Evolutionary conservation across 306 rosid species (phyloP).

Genomic region (Vachellia collinsii): DNA sequence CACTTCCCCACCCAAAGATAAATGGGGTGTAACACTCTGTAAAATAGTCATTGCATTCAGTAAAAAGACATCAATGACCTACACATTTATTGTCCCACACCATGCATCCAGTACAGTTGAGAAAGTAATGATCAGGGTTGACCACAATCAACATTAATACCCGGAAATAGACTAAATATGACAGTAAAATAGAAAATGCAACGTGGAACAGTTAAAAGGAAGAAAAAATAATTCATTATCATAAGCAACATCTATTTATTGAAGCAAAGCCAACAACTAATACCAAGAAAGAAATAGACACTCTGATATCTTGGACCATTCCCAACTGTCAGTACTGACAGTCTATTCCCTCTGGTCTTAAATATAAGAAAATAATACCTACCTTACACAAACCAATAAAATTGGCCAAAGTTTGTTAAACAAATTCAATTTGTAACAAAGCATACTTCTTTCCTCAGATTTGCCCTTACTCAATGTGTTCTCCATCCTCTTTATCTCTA

Average conservation of each 20-base stretch:
- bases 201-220: constrained; percentile 3
- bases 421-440: neutral
- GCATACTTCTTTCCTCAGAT: too few relatives aligned
- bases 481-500: neutral
- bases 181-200: neutral
- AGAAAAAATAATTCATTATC: neutral
- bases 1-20: constrained; percentile 94
- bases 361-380: neutral
- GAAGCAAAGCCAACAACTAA: neutral
- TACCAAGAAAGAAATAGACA: neutral
- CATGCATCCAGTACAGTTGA: neutral
- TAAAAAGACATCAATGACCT: neutral
- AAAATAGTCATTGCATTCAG: constrained; percentile 17
- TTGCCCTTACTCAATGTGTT: neutral
- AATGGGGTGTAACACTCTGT: constrained; percentile 80
- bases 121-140: neutral
- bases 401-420: neutral
- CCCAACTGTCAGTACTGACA: neutral
- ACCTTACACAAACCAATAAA: neutral
- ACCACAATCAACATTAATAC: constrained; percentile 20
- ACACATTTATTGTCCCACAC: constrained; percentile 1
- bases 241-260: neutral
- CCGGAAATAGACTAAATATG: constrained; percentile 6
- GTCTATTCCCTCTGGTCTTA: neutral
- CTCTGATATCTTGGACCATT: neutral